Evolutionary conservation across 495 filamentous ascomycete genomes (phyloP), one percentile per base, ranked within the genome.

Genomic region (Aspergillus avenaceus): DNA sequence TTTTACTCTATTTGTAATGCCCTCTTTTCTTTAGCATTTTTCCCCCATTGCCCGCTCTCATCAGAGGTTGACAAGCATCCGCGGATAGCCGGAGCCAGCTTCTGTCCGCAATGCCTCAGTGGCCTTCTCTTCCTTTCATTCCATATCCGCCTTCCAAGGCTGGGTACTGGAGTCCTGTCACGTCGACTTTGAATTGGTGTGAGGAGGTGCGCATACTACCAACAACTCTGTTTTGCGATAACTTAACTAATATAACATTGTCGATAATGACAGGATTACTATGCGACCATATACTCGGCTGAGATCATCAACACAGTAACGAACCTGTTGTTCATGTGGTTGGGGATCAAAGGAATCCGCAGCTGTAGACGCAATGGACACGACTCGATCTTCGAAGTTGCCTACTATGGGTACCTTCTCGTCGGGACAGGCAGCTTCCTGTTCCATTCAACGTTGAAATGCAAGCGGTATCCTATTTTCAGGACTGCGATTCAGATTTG

Each of bases 181-280:
- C 90, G 0, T 91, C 89, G 16, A 96, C 91, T 0, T 61, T 96
- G 49, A 93, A 96, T 58, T 96, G 89, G 84, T 95, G 91, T 63
- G 91, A 95, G 80, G 90, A 95, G 80, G 88, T 90, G 67, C 49
- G 69, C 36, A 43, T 9, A 2, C n/a, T 40, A 5, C 19, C n/a
- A 16, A 1, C 9, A 16, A 24, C 13, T 31, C 21, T 24, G 19
- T 8, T 42, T 11, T 11, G 29, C 26, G 6, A 18, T 26, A 8
- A 40, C 28, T 37, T 26, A 3, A 32, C 16, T 7, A 8, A 32
- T 38, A 22, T n/a, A 38, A 24, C 29, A 16, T 13, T 6, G 22
- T 22, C 22, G 13, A 38, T 27, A 24, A n/a, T 12, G 2, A 18
- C 32, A 81, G 80, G 77, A 82, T 50, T 85, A 84, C 68, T 84